A percentile compares a stretch with the other conserved stretches of the same genome.
Evolutionary conservation across 2,329 filamentous ascomycete species (phyloP).

Genomic region (Hypoxylon sp.): DNA sequence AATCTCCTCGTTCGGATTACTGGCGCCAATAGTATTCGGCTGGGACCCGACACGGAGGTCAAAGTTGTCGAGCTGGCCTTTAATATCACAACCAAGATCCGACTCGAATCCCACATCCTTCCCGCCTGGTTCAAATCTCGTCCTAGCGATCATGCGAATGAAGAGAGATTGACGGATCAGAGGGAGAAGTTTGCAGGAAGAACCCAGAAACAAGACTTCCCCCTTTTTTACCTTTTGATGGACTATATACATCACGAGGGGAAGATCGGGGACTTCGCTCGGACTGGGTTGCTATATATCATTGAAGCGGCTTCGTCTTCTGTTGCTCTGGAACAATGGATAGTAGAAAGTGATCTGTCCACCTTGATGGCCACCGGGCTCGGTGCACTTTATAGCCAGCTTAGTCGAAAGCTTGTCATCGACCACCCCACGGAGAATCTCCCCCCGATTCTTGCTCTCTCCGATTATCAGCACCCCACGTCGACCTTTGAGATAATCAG

Average conservation of each 20-base stretch:
- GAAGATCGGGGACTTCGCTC: slow-evolving; percentile 92
- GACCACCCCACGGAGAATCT: slow-evolving; percentile 79
- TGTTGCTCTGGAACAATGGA: slow-evolving; percentile 88
- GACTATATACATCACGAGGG: slow-evolving; percentile 98
- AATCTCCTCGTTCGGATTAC: slow-evolving; percentile 85
- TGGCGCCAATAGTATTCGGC: slow-evolving; percentile 76
- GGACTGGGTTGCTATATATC: slow-evolving; percentile 93
- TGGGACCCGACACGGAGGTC: slow-evolving; percentile 84
- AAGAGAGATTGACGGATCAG: slow-evolving; percentile 58
- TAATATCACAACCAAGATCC: slow-evolving; percentile 95
- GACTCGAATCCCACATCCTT: slow-evolving; percentile 86
- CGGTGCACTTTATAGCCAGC: slow-evolving; percentile 77
- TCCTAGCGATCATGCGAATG: slow-evolving; percentile 47
- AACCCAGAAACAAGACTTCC: slow-evolving; percentile 92
- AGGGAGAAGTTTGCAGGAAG: slow-evolving; percentile 82
- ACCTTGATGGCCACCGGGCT: slow-evolving; percentile 97
- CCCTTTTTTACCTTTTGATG: slow-evolving; percentile 93
- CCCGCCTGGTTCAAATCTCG: slow-evolving; percentile 88
- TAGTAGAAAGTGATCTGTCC: slow-evolving; percentile 95
- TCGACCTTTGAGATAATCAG: slow-evolving; percentile 77
- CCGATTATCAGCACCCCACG: slow-evolving; percentile 84
- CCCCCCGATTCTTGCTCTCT: slow-evolving; percentile 86
- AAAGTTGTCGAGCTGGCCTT: slow-evolving; percentile 94
- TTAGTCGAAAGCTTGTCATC: slow-evolving; percentile 83
- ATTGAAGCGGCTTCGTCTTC: slow-evolving; percentile 93